Evolutionary conservation across 371 early-diverging fungal genomes (phyloP).

Genomic region (Mucor plumbeus): DNA sequence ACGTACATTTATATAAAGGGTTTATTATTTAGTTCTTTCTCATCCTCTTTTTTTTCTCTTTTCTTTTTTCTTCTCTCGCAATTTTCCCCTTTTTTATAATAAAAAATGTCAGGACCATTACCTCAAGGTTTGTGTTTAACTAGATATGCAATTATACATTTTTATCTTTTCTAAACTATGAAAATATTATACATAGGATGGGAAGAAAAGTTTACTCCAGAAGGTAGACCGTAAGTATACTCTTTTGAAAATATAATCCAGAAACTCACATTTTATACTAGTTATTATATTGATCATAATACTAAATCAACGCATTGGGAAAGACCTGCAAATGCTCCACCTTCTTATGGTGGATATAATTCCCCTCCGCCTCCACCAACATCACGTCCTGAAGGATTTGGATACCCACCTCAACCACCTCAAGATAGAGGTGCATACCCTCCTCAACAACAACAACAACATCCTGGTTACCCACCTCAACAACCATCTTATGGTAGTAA

Average conservation of each 20-base stretch:
- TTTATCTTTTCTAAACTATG: no score
- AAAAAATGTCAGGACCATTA: constrained; percentile 44
- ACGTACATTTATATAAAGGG: background rate
- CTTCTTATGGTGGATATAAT: constrained; percentile 25
- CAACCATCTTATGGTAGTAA: background rate
- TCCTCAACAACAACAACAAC: constrained; percentile 24
- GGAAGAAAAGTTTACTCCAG: constrained; percentile 49
- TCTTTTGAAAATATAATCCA: background rate
- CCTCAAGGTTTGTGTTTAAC: constrained; percentile 31
- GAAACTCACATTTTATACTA: background rate
- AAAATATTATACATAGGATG: constrained; percentile 29
- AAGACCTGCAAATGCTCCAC: constrained; percentile 45
- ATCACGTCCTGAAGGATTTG: constrained; percentile 9
- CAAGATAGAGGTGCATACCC: constrained; percentile 4
- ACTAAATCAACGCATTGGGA: constrained; percentile 67
- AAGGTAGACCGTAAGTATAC: constrained; percentile 44
- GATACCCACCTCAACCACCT: constrained; percentile 15
- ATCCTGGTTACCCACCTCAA: constrained; percentile 7
- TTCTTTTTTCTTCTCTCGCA: background rate
- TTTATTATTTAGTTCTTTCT: background rate
- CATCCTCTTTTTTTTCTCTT: background rate
- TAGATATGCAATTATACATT: no score
- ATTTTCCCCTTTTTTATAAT: background rate
- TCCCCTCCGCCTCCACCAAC: constrained; percentile 18
- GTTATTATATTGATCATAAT: constrained; percentile 65